These are phyloP conservation scores for Lithohypha guttulata DNA, from an alignment of 2,329 filamentous ascomycete species.

Conservation along the genomic window DNA sequence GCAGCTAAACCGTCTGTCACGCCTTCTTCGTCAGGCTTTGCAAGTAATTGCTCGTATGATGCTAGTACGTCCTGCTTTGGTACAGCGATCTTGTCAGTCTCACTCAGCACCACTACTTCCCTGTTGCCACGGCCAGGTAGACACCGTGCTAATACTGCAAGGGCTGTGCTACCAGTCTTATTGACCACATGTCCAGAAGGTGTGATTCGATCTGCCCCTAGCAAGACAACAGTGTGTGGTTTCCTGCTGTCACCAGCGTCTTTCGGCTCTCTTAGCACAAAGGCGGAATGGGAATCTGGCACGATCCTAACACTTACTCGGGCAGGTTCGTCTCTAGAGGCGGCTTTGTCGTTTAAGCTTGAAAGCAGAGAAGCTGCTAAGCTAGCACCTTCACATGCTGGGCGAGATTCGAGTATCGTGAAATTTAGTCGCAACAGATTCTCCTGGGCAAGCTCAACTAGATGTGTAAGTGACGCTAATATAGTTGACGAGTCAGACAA, in stretches of 20 bases:
- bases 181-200: slow-evolving; percentile 51
- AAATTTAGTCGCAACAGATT: slow-evolving; percentile 31
- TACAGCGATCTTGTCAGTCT: slow-evolving; percentile 51
- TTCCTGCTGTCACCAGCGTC: too few relatives aligned
- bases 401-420: slow-evolving; percentile 55
- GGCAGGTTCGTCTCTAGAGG: neutral
- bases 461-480: slow-evolving; percentile 23
- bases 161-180: slow-evolving; percentile 43
- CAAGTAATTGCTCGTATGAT: neutral
- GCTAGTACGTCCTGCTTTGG: slow-evolving; percentile 19
- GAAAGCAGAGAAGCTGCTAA: slow-evolving; percentile 34
- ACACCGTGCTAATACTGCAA: neutral
- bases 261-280: neutral
- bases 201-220: slow-evolving; percentile 56
- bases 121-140: neutral
- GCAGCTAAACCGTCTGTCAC: neutral
- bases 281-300: neutral
- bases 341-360: neutral
- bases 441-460: slow-evolving; percentile 33
- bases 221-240: slow-evolving; percentile 33
- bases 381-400: slow-evolving; percentile 53
- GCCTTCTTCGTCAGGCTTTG: neutral
- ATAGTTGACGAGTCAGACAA: slow-evolving; percentile 56
- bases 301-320: neutral
- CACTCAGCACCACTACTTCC: slow-evolving; percentile 19